Evolutionary conservation across 306 rosid genomes (phyloP).

Genomic region (Lathyrus aphaca): DNA sequence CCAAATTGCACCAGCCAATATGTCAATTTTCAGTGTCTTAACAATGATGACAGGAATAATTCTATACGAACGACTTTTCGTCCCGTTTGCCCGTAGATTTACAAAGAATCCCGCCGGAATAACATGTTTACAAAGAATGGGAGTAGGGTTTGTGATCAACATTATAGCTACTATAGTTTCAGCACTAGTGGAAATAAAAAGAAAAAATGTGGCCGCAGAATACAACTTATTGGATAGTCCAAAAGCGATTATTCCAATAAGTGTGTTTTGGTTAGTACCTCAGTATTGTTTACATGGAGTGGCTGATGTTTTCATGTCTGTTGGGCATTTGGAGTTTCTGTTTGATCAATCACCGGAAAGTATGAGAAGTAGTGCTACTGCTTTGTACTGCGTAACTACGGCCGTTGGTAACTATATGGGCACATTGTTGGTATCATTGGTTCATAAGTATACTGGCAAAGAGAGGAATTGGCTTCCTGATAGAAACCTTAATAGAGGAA

Average conservation of each 20-base stretch:
- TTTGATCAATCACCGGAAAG: slow-evolving; percentile 86
- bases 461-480: slow-evolving; percentile 76
- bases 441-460: slow-evolving; percentile 52
- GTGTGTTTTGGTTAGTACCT: slow-evolving; percentile 82
- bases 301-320: slow-evolving; percentile 76
- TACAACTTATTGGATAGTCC: slow-evolving; percentile 61
- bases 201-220: slow-evolving; percentile 57
- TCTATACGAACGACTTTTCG: slow-evolving; percentile 67
- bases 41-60: slow-evolving; percentile 65
- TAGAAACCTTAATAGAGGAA: slow-evolving; percentile 76
- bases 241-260: slow-evolving; percentile 59
- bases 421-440: slow-evolving; percentile 58
- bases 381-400: slow-evolving; percentile 59
- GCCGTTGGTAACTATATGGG: slow-evolving; percentile 63
- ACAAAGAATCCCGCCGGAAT: slow-evolving; percentile 69
- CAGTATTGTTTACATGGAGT: slow-evolving; percentile 65
- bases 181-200: slow-evolving; percentile 55
- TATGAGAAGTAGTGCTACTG: slow-evolving; percentile 73
- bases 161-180: slow-evolving; percentile 63
- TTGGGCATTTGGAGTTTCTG: slow-evolving; percentile 79
- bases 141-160: slow-evolving; percentile 62
- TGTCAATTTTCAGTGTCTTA: slow-evolving; percentile 62
- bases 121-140: slow-evolving; percentile 83
- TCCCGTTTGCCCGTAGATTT: slow-evolving; percentile 59
- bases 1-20: slow-evolving; percentile 66